Base-by-base conservation (phyloP, 192 early-diverging fungal species). In the Podila clonocystis region DNA sequence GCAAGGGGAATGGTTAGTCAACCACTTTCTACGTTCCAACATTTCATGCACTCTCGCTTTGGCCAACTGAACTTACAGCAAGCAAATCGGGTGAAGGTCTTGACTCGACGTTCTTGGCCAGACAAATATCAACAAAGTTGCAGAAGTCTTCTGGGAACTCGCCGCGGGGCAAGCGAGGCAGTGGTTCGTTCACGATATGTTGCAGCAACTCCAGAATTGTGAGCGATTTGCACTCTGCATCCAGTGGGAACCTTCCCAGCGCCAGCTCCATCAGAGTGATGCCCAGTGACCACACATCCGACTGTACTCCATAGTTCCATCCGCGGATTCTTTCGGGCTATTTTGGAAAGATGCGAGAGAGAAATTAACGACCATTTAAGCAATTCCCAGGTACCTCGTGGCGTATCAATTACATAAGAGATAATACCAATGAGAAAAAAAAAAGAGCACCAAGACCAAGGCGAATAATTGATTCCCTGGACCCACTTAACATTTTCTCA, bases 181-280 rank as follows among this genome's bases (percentile, higher is more conserved):
- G 83, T 8, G 93, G 93, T 71, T 98, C 95, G 72, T 95, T 93
- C 4, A 93, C 92, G 74, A 99, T 97, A 67, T 93, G 95, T 77
- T 96, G 93, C 62, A 99, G 88, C 72, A 99, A 85, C 63, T 99
- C 98, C 82, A 99, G 95, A 30, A 96, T 92, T 7, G 94, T 90
- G 82, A 94, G 67, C 22, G 88, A 84, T 74, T 86, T 89, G 52
- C 88, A 84, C 59, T 92, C 94, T 62, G 90, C 87, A 58, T 89
- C 89, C 67, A 94, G 79, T 22, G 93, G 93, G 73, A 91, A 94
- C 60, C 88, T 78, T 64, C 93, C 93, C 52, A 94, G 74, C 0
- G 92, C 93, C 74, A 95, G 83, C 72, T 95, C 93, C 89, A 95
- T 92, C 62, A 94, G 82, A 5, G 92, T 93, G 59, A 94, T 87